Conservation (phyloP, 192 early-diverging fungal species). For the Phycomyces nitens region DNA sequence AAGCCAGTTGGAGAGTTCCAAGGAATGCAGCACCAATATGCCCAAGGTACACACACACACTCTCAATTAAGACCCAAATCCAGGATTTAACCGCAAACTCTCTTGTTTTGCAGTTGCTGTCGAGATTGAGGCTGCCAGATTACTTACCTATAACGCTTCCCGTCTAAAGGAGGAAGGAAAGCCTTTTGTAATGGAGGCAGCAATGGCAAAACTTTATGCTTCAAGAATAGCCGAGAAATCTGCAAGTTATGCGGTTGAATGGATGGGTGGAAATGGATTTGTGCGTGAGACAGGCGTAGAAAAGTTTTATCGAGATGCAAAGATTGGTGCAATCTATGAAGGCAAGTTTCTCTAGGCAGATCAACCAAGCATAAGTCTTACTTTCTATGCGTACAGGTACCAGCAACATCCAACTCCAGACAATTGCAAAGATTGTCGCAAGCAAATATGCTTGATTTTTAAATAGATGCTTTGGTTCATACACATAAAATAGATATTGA, state of each 20-base stretch:
- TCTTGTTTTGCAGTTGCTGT: constrained; percentile 53
- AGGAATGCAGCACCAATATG: constrained; percentile 60
- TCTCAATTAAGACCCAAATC: too few species aligned
- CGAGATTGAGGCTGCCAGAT: constrained; percentile 94
- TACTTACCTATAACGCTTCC: constrained; percentile 98
- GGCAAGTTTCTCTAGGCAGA: constrained; percentile 6
- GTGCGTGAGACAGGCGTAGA: constrained; percentile 71
- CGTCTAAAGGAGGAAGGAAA: constrained; percentile 90
- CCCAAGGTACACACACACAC: constrained; percentile 28
- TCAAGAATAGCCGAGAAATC: constrained; percentile 89
- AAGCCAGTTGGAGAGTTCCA: constrained; percentile 81
- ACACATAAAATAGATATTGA: too few species aligned
- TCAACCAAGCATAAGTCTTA: too few species aligned
- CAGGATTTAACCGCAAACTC: too few species aligned
- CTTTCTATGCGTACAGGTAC: constrained; percentile 43
- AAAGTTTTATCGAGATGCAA: constrained; percentile 95
- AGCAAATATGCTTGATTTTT: constrained; percentile 27
- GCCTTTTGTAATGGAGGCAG: constrained; percentile 91
- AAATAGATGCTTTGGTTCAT: too few species aligned
- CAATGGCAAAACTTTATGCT: constrained; percentile 97
- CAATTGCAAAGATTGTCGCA: constrained; percentile 64
- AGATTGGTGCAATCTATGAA: constrained; percentile 97
- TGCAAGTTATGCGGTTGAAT: constrained; percentile 88
- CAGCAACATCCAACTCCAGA: constrained; percentile 95
- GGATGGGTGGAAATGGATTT: constrained; percentile 97